These are phyloP conservation scores for Chytriomyces sp. DNA, from an alignment of 192 early-diverging fungal species.

Conservation along the genomic window DNA sequence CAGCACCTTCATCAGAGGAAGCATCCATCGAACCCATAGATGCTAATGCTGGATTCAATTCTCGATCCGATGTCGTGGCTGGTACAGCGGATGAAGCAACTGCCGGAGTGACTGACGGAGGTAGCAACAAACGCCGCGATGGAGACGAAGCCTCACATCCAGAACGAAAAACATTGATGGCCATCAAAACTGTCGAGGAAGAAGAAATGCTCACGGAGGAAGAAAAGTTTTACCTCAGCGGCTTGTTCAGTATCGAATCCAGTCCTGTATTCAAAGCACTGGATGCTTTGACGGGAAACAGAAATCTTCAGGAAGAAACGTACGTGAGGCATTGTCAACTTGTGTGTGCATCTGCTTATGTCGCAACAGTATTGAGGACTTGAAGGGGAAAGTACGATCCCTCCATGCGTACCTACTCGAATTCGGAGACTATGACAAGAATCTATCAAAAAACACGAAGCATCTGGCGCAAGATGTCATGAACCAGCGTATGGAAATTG, in stretches of 20 bases:
- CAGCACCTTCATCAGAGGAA: too few relatives aligned
- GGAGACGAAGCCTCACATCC: background rate
- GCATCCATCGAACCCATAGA: too few relatives aligned
- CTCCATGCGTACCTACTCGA: slow-evolving; percentile 47
- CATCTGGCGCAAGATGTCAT: slow-evolving; percentile 47
- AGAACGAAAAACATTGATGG: background rate
- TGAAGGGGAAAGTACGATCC: slow-evolving; percentile 44
- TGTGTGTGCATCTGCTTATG: too few relatives aligned
- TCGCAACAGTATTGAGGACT: slow-evolving; percentile 38
- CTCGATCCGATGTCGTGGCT: too few relatives aligned
- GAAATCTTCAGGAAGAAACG: slow-evolving; percentile 29
- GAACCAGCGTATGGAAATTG: slow-evolving; percentile 59
- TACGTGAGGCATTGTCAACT: too few relatives aligned
- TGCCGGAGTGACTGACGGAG: background rate
- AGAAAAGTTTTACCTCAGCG: slow-evolving; percentile 48
- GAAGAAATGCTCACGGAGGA: slow-evolving; percentile 29
- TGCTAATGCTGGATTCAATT: too few relatives aligned
- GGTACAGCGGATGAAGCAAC: too few relatives aligned
- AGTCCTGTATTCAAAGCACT: slow-evolving; percentile 48
- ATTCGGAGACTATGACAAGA: slow-evolving; percentile 53
- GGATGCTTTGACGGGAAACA: slow-evolving; percentile 36
- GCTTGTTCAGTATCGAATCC: slow-evolving; percentile 51
- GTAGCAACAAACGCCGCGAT: background rate
- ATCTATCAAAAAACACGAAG: slow-evolving; percentile 49
- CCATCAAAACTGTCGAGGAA: slow-evolving; percentile 1